Conservation (phyloP, 495 filamentous ascomycete species). For the Bombardia bombarda region DNA sequence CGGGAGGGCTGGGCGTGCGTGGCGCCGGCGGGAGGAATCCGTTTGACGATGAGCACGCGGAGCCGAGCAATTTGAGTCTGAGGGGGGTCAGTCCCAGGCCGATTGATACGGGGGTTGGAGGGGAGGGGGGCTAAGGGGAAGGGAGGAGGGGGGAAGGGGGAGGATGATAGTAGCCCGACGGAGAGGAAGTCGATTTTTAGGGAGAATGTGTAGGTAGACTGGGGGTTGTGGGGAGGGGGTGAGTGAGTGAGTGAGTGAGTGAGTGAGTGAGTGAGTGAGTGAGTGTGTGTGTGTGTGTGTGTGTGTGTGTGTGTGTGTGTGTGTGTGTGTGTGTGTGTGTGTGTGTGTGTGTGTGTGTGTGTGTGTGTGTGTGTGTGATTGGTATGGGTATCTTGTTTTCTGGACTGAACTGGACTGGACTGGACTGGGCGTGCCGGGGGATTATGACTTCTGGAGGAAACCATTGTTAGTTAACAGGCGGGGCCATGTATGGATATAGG, state of each 20-base stretch:
- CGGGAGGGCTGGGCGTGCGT: not conserved
- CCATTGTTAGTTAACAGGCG: too few species aligned
- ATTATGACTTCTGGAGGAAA: too few species aligned
- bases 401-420: too few species aligned
- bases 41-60: constrained; percentile 48
- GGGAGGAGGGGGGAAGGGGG: constrained; percentile 10
- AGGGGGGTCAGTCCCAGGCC: constrained; percentile 50
- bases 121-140: constrained; percentile 6
- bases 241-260: not conserved
- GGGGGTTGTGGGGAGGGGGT: not conserved
- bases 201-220: constrained; percentile 35
- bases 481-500: too few species aligned
- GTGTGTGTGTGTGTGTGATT: not conserved
- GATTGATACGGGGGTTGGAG: constrained; percentile 30
- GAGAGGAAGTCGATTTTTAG: constrained; percentile 44
- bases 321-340: not conserved
- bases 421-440: too few species aligned
- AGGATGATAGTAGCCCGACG: constrained; percentile 26
- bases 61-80: constrained; percentile 46
- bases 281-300: not conserved
- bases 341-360: not conserved
- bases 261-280: not conserved
- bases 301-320: not conserved
- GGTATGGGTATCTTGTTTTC: too few species aligned
- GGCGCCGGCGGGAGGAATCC: constrained; percentile 32